Percentiles rank a stretch among this genome's conserved stretches.
These are phyloP conservation scores for Phytophthora syringae DNA, from an alignment of 352 stramenopile species.

Conservation along the genomic window DNA sequence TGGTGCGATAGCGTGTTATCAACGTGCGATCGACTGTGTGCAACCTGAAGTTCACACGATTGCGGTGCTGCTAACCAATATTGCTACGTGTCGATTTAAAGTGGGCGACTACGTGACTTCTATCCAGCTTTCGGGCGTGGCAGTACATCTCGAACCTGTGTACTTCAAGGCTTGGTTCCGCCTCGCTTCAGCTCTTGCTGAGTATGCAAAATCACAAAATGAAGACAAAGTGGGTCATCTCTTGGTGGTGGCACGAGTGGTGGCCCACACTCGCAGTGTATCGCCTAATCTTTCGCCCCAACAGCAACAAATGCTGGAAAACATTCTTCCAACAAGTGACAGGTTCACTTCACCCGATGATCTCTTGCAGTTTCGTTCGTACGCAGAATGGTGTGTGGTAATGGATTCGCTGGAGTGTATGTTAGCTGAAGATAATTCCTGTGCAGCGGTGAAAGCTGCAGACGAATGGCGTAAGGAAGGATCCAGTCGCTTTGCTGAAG, in stretches of 20 bases:
- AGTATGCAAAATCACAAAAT: conserved; percentile 1
- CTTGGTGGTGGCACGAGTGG: conserved; percentile 1
- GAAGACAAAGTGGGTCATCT: not conserved
- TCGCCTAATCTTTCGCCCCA: conserved; percentile 2
- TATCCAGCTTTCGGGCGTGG: conserved; percentile 28
- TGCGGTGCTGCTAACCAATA: conserved; percentile 28
- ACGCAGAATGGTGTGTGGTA: conserved; percentile 22
- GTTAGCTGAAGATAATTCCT: not conserved
- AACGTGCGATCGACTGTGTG: conserved; percentile 14
- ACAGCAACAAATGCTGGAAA: conserved; percentile 20
- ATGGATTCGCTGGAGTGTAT: not conserved
- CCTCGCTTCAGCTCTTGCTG: conserved; percentile 19
- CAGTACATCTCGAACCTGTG: conserved; percentile 15
- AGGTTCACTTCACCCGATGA: not conserved
- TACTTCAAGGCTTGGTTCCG: conserved; percentile 35
- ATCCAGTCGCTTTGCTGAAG: conserved; percentile 13
- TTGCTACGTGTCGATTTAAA: conserved; percentile 31
- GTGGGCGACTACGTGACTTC: conserved; percentile 14
- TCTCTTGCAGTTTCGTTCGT: conserved; percentile 9
- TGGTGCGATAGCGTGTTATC: conserved; percentile 28
- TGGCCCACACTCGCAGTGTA: not conserved
- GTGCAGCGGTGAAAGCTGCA: not conserved
- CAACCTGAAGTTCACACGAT: conserved; percentile 13
- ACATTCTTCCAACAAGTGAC: not conserved
- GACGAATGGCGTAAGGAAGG: conserved; percentile 26